Evolutionary conservation across 345 rosid species (phyloP), one percentile per base, ranked within the genome.

Genomic region (Acer saccharum): DNA sequence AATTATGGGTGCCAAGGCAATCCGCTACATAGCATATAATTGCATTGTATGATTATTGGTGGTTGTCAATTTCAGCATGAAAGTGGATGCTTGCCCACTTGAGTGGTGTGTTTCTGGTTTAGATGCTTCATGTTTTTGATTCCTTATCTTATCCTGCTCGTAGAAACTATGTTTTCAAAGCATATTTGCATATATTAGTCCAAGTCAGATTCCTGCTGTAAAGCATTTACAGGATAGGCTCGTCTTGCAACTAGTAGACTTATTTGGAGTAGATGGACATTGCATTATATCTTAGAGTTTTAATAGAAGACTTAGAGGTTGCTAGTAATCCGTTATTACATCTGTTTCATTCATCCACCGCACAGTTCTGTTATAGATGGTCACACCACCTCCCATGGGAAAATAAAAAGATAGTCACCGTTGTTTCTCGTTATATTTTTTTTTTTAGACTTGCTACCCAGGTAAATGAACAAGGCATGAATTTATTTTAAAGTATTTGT

Each of bases 11-110:
- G 4, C 12, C 6, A 16, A 64, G 27, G 61, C 61, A 48, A 25
- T 69, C n/a, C 20, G 46, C 54, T 71, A n/a, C 18, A 29, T 58
- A 13, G 23, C 13, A 11, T 39, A n/a, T 13, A 10, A 10, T 27
- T 17, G n/a, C 63, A 23, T 23, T 23, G n/a, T 41, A 18, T 29
- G 46, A 13, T 4, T 41, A 52, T 1, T 52, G 66, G 57, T 58
- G 77, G 14, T 21, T n/a, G 62, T 78, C 68, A 27, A 43, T 72
- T 65, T 44, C 39, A 65, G 21, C 21, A 17, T 71, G 25, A 48
- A 29, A 10, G 69, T 46, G 76, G 27, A 25, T 11, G 10, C 14
- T 7, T 12, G 3, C 74, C 67, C 67, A 65, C 60, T 72, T 69
- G 29, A 17, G 60, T 17, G 6, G 50, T 72, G 39, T 44, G 44